Percentiles rank a stretch among this genome's conserved stretches.
These are phyloP conservation scores for Sphaerosporella brunnea DNA, from an alignment of 495 filamentous ascomycete genomes.

Conservation along the genomic window DNA sequence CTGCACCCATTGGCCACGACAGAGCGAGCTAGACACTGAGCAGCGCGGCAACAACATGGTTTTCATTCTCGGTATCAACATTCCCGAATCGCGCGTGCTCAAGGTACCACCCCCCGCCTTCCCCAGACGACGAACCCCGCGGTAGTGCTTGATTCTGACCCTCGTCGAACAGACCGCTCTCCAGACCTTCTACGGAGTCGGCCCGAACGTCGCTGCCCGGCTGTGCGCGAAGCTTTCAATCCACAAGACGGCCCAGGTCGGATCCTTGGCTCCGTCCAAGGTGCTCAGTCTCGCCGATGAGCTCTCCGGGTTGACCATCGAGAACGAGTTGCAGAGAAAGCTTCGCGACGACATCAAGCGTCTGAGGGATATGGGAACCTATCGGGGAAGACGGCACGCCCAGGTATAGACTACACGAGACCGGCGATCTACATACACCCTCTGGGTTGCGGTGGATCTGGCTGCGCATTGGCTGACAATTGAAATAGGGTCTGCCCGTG, in stretches of 20 bases:
- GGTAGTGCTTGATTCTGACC: no score
- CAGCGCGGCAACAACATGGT: conserved; percentile 34
- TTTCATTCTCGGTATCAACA: conserved; percentile 69
- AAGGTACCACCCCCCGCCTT: conserved; percentile 36
- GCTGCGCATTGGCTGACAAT: no score
- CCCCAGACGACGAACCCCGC: no score
- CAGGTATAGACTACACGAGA: conserved; percentile 12
- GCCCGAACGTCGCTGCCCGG: conserved; percentile 46
- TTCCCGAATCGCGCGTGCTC: conserved; percentile 63
- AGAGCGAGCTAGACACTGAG: background rate
- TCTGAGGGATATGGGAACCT: conserved; percentile 77
- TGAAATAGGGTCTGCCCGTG: conserved; percentile 19
- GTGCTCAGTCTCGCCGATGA: conserved; percentile 64
- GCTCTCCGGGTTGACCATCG: conserved; percentile 67
- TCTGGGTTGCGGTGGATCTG: conserved; percentile 61
- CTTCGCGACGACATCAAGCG: conserved; percentile 69
- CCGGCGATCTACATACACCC: no score
- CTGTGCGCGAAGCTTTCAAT: conserved; percentile 78
- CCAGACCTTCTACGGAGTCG: conserved; percentile 78
- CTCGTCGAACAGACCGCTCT: conserved; percentile 53
- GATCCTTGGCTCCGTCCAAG: conserved; percentile 49
- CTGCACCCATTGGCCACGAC: no score
- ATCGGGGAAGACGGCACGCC: conserved; percentile 78
- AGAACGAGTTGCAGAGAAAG: conserved; percentile 65
- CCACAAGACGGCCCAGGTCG: conserved; percentile 59